Evolutionary conservation across 2,329 filamentous ascomycete species (phyloP).

Genomic region (Hypoxylon sp.): DNA sequence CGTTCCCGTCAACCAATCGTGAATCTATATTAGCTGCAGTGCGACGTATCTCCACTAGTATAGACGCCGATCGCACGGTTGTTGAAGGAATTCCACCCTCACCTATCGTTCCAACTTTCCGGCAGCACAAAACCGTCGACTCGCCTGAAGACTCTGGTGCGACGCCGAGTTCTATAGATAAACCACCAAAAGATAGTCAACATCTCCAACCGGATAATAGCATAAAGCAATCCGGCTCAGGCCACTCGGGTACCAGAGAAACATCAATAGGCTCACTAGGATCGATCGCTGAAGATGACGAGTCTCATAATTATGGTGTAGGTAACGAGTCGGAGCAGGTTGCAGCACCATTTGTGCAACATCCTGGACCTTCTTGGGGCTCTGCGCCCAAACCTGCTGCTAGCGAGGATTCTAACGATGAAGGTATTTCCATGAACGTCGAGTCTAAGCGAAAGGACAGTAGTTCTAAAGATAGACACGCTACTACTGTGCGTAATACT

Average conservation of each 20-base stretch:
- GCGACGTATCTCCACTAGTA: slow-evolving; percentile 51
- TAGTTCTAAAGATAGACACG: slow-evolving; percentile 18
- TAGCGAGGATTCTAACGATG: slow-evolving; percentile 49
- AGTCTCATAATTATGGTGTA: slow-evolving; percentile 26
- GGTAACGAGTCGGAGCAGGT: slow-evolving; percentile 2
- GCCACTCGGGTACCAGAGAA: slow-evolving; percentile 9
- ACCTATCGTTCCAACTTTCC: slow-evolving; percentile 32
- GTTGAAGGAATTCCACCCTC: slow-evolving; percentile 43
- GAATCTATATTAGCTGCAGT: slow-evolving; percentile 53
- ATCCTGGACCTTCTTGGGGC: slow-evolving; percentile 41
- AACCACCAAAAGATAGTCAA: slow-evolving; percentile 13
- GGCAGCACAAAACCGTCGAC: neutral
- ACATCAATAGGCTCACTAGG: slow-evolving; percentile 43
- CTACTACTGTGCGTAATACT: neutral
- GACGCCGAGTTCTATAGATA: slow-evolving; percentile 2
- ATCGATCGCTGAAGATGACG: slow-evolving; percentile 50
- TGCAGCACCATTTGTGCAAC: slow-evolving; percentile 25
- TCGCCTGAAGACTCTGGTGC: slow-evolving; percentile 12
- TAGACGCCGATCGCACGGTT: slow-evolving; percentile 50
- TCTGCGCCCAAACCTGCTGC: slow-evolving; percentile 19
- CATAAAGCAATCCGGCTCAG: neutral
- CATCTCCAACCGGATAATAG: slow-evolving; percentile 9
- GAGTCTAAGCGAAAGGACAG: slow-evolving; percentile 16
- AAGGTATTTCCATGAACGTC: slow-evolving; percentile 51
- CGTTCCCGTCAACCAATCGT: slow-evolving; percentile 52